Evolutionary conservation across 225 moss, liverwort and hornwort genomes (phyloP).

Genomic region (Lunularia cruciata): DNA sequence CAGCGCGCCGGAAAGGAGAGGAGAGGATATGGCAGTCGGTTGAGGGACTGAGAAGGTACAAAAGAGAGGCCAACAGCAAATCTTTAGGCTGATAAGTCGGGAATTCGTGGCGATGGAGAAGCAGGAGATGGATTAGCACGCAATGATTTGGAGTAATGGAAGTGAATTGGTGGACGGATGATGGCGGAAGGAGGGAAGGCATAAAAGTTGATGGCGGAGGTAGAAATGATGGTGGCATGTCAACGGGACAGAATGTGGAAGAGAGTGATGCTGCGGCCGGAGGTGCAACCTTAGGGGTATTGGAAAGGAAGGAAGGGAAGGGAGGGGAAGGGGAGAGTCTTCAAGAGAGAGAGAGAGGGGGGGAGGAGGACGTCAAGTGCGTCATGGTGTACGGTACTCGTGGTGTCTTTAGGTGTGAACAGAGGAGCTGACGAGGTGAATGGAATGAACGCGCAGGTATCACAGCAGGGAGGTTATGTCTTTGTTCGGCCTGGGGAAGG

Average conservation of each 20-base stretch:
- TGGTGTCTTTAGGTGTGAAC: neutral
- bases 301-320: neutral
- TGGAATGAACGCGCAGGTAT: no score
- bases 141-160: no score
- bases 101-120: neutral
- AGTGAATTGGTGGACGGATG: no score
- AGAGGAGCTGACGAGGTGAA: neutral
- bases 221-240: neutral
- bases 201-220: neutral
- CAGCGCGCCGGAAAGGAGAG: no score
- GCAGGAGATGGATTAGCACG: neutral
- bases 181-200: no score
- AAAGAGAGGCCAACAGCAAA: neutral
- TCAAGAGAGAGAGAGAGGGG: neutral
- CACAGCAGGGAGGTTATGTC: neutral
- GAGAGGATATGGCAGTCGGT: no score
- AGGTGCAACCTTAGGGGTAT: neutral
- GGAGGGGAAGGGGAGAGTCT: neutral
- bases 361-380: slow-evolving; percentile 1
- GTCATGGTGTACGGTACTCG: neutral
- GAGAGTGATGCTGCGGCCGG: neutral
- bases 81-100: neutral
- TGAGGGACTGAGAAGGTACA: neutral
- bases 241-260: neutral
- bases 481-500: slow-evolving; percentile 1